A percentile compares a stretch with the other conserved stretches of the same genome.
These are phyloP conservation scores for Neurospora hispaniola DNA, from an alignment of 495 filamentous ascomycete species.

Conservation along the genomic window DNA sequence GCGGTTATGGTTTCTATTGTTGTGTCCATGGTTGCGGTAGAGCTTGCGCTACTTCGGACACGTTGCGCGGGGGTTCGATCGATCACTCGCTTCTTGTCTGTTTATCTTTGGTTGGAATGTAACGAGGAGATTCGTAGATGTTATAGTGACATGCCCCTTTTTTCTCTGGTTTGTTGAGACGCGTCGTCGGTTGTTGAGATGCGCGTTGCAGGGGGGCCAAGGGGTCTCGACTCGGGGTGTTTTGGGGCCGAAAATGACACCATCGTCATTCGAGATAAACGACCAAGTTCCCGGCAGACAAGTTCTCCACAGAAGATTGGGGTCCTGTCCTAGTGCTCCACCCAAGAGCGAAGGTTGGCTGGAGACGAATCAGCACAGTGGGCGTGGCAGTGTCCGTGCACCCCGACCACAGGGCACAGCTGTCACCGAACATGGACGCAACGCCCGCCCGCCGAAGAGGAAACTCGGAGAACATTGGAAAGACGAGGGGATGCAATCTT, in stretches of 20 bases:
- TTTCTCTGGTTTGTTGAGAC: not conserved
- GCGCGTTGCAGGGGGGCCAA: not conserved
- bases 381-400: not conserved
- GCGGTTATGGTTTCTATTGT: not conserved
- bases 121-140: not conserved
- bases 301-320: not conserved
- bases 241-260: conserved; percentile 6
- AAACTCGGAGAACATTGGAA: not conserved
- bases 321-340: not conserved
- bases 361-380: not conserved
- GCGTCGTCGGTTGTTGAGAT: not conserved
- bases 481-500: not conserved
- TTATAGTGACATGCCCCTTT: not conserved
- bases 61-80: not conserved
- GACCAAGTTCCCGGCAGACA: not conserved
- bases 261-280: conserved; percentile 10
- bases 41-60: not conserved
- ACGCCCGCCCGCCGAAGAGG: not conserved
- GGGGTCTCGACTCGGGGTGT: not conserved
- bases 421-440: not conserved
- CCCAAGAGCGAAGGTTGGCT: not conserved
- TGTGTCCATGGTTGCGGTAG: not conserved
- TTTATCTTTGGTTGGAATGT: not conserved
- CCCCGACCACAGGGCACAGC: not conserved
- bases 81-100: not conserved